Base-by-base conservation (phyloP, 257 asterid species). In the Catharanthus roseus region DNA sequence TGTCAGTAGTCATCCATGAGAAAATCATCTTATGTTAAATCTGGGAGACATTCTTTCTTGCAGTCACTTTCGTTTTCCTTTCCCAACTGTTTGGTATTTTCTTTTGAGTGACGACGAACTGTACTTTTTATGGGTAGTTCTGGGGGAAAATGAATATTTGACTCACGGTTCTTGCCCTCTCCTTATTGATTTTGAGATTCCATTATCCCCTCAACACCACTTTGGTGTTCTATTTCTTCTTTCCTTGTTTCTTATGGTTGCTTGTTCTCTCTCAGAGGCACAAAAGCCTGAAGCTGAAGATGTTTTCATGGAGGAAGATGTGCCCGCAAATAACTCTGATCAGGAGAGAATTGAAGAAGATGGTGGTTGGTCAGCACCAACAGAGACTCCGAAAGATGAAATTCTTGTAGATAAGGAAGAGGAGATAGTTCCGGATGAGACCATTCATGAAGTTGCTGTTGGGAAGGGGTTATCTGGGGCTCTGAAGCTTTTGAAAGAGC, bases 281-380 rank as follows among this genome's bases (percentile, higher is more conserved):
- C 88, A 85, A 64, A 86, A 82, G 61, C 89, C 93, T 41, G 89
- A 82, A 72, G 75, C 74, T 70, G 92, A 91, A 82, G 99, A 91
- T 83, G 97, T 88, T 62, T 91, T 91, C 83, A 89, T 91, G 99
- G 99, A 91, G 78, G 99, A 91, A 81, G 97, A 91, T 63, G 75
- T 68, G 72, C 83, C 71, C 28, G 89, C 93, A 16, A 80, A 77
- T 73, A 73, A 75, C 72, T 67, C 86, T 75, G 90, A 82, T 77
- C 85, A 77, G 51, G 93, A 84, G 79, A 78, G 79, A 82, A 78
- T 63, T 77, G 86, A 68, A 50, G 88, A 69, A 67, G 90, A 83
- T 73, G 78, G 84, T 68, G 92, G 86, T 76, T 82, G 91, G 96
- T 60, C 88, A 21, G 90, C 88, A 83, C 82, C 79, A 63, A 86